These are phyloP conservation scores for Closterium sp. DNA, from an alignment of 139 green algal genomes.

Conservation along the genomic window DNA sequence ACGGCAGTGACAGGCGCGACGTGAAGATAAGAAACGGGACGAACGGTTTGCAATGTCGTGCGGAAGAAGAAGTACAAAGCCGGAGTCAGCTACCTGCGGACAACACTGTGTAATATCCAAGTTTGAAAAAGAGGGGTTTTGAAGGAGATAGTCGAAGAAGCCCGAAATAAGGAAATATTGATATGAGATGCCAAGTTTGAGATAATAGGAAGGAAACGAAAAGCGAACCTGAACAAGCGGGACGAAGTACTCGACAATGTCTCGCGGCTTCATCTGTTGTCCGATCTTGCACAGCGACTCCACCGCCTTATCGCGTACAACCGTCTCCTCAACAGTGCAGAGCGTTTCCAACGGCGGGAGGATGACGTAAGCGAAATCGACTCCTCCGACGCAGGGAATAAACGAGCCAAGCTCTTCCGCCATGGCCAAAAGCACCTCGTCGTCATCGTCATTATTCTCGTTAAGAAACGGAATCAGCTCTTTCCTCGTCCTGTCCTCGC, in stretches of 20 bases:
- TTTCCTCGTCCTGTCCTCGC: slow-evolving; percentile 85
- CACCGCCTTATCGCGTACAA: slow-evolving; percentile 93
- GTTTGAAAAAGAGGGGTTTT: no score
- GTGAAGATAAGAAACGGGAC: no score
- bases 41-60: no score
- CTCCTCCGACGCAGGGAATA: slow-evolving; percentile 87
- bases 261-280: slow-evolving; percentile 67
- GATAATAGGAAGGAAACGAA: no score
- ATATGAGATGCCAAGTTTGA: no score
- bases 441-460: slow-evolving; percentile 95
- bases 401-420: slow-evolving; percentile 96
- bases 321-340: slow-evolving; percentile 93
- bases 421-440: slow-evolving; percentile 95
- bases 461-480: slow-evolving; percentile 97
- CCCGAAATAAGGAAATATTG: no score
- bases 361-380: slow-evolving; percentile 72
- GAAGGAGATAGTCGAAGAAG: no score
- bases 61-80: no score
- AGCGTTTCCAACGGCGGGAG: slow-evolving; percentile 91
- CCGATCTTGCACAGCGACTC: slow-evolving; percentile 74
- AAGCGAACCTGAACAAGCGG: slow-evolving; percentile 83
- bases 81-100: no score
- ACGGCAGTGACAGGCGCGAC: no score
- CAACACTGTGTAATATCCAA: no score
- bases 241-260: slow-evolving; percentile 74